Conservation (phyloP, 73 alveolate species). For the Paramecium octaurelia region DNA sequence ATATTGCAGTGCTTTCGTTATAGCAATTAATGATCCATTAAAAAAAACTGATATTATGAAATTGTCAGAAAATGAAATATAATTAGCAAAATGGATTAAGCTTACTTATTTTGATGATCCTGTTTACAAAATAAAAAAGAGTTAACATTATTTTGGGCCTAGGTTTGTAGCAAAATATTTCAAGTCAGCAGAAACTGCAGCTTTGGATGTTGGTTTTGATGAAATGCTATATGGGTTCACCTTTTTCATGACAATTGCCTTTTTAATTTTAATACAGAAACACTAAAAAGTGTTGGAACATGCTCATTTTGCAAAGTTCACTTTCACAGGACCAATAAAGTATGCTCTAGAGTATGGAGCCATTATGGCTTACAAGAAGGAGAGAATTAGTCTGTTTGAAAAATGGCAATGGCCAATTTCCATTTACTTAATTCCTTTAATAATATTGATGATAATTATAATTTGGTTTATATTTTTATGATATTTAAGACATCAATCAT, state of each 20-base stretch:
- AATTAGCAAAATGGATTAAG: background rate
- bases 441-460: background rate
- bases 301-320: background rate
- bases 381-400: background rate
- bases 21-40: background rate
- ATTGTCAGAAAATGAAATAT: background rate
- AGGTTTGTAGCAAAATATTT: background rate
- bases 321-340: background rate
- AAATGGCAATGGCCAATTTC: background rate
- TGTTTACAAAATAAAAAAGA: background rate
- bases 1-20: background rate
- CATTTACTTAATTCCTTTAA: background rate
- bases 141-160: background rate
- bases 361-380: background rate
- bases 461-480: background rate
- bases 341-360: background rate
- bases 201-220: constrained; percentile 23
- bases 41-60: background rate
- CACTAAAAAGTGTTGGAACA: background rate
- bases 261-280: background rate
- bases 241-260: background rate
- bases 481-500: background rate
- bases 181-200: background rate
- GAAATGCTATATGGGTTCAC: constrained; percentile 29
- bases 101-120: background rate